Percentiles rank a stretch among this genome's conserved stretches.
phyloP scores from a whole-genome alignment of 352 stramenopile species.

The Pythium brassicae region DNA sequence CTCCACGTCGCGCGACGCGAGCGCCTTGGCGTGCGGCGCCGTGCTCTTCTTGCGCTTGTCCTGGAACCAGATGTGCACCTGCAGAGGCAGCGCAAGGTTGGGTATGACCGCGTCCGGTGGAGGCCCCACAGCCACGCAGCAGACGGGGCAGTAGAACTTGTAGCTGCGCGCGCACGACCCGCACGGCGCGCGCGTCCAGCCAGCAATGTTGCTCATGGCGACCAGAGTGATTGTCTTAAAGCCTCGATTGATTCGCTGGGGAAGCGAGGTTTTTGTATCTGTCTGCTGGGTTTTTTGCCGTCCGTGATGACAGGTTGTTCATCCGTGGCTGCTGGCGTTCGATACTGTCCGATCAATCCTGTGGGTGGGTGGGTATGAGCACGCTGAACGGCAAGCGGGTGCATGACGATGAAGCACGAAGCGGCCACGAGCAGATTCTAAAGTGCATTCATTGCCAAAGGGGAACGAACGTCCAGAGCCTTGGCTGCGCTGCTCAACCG shows the following conservation, averaged over 20 bases:
- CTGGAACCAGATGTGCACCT: constrained; percentile 84
- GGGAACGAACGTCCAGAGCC: too few species aligned
- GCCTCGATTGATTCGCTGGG: background rate
- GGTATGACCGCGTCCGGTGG: constrained; percentile 48
- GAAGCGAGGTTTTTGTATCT: background rate
- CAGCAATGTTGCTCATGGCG: background rate
- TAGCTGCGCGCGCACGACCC: constrained; percentile 70
- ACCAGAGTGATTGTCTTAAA: background rate
- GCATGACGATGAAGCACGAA: too few species aligned
- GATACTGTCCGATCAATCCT: too few species aligned
- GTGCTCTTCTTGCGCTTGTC: constrained; percentile 90
- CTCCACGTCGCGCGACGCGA: constrained; percentile 64
- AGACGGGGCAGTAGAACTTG: constrained; percentile 85
- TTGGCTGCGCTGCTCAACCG: too few species aligned
- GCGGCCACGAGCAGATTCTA: too few species aligned
- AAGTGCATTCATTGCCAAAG: too few species aligned
- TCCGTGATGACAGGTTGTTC: too few species aligned
- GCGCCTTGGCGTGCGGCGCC: constrained; percentile 77
- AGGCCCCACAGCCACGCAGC: constrained; percentile 56
- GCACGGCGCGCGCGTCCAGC: constrained; percentile 57
- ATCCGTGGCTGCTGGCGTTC: too few species aligned
- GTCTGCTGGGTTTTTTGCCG: too few species aligned
- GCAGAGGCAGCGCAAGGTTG: constrained; percentile 54
- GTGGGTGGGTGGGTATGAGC: too few species aligned
- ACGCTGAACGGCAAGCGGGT: too few species aligned